Percentiles rank a stretch among this genome's conserved stretches.
phyloP scores from a whole-genome alignment of 768 basidiomycete genomes.

The Leccinum variicolor region DNA sequence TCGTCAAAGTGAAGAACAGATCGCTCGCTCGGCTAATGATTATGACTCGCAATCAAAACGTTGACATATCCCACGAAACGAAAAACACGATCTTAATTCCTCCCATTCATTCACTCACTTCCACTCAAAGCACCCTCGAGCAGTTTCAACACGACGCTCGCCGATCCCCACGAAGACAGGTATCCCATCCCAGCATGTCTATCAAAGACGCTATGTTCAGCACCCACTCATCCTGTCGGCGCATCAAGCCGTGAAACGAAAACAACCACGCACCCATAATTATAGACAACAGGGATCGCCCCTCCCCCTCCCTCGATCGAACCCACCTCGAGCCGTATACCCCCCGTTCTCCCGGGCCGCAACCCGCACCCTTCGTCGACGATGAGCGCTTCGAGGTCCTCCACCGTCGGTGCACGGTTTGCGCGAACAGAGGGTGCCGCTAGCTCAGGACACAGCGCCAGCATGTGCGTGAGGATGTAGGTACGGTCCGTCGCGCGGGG shows the following conservation, averaged over 20 bases:
- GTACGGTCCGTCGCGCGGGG: conserved; percentile 61
- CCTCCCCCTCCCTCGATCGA: conserved; percentile 32
- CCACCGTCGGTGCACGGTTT: conserved; percentile 42
- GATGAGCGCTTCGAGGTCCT: conserved; percentile 47
- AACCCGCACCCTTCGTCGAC: conserved; percentile 59
- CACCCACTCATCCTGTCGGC: too few species aligned
- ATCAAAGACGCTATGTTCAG: not conserved
- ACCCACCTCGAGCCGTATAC: conserved; percentile 55
- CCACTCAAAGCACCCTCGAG: conserved; percentile 40
- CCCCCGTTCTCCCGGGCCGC: conserved; percentile 65
- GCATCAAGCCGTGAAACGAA: too few species aligned
- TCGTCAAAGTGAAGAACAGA: conserved; percentile 18
- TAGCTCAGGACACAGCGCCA: conserved; percentile 55
- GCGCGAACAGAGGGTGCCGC: conserved; percentile 52
- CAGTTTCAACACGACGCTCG: conserved; percentile 44
- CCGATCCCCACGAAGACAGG: conserved; percentile 65
- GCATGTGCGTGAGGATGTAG: conserved; percentile 51
- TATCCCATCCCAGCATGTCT: conserved; percentile 66
- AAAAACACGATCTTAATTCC: not conserved
- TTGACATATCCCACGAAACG: not conserved
- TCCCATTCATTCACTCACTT: not conserved
- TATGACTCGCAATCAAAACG: not conserved
- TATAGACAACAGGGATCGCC: conserved; percentile 51
- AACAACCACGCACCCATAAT: conserved; percentile 58
- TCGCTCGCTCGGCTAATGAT: not conserved